A percentile compares a stretch with the other conserved stretches of the same genome.
phyloP scores from a whole-genome alignment of 768 basidiomycete genomes.

The Pulveroboletus sp. region DNA sequence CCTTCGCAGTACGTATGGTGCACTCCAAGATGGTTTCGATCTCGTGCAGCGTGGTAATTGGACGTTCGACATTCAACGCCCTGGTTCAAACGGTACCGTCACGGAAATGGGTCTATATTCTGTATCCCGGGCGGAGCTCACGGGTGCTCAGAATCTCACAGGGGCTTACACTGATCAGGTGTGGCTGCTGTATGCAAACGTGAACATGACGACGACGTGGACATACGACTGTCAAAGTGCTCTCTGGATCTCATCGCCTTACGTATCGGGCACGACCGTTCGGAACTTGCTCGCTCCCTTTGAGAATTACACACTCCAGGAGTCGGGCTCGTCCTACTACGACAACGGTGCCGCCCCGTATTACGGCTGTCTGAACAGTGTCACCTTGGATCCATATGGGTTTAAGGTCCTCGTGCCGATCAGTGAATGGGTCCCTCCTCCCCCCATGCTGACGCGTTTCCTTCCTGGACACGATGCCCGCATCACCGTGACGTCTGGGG shows the following conservation, averaged over 20 bases:
- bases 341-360: slow-evolving; percentile 58
- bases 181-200: slow-evolving; percentile 86
- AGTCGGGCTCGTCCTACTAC: slow-evolving; percentile 65
- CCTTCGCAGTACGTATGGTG: slow-evolving; percentile 64
- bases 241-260: slow-evolving; percentile 83
- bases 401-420: slow-evolving; percentile 80
- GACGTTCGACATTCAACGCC: slow-evolving; percentile 75
- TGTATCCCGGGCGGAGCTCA: slow-evolving; percentile 63
- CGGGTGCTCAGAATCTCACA: slow-evolving; percentile 55
- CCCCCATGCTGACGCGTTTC: slow-evolving; percentile 76
- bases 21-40: slow-evolving; percentile 84
- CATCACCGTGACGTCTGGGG: slow-evolving; percentile 37
- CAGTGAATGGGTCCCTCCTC: slow-evolving; percentile 64
- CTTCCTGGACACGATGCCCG: slow-evolving; percentile 86
- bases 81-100: slow-evolving; percentile 77
- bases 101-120: slow-evolving; percentile 93
- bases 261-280: slow-evolving; percentile 53
- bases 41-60: slow-evolving; percentile 84
- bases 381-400: slow-evolving; percentile 72
- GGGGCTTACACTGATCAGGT: slow-evolving; percentile 65
- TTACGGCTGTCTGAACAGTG: slow-evolving; percentile 65
- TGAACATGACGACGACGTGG: slow-evolving; percentile 71
- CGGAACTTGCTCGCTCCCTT: slow-evolving; percentile 82
- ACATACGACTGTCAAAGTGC: slow-evolving; percentile 52
- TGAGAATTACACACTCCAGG: slow-evolving; percentile 68